Conservation (phyloP, 192 early-diverging fungal genomes). For the Funneliformis mosseae region DNA sequence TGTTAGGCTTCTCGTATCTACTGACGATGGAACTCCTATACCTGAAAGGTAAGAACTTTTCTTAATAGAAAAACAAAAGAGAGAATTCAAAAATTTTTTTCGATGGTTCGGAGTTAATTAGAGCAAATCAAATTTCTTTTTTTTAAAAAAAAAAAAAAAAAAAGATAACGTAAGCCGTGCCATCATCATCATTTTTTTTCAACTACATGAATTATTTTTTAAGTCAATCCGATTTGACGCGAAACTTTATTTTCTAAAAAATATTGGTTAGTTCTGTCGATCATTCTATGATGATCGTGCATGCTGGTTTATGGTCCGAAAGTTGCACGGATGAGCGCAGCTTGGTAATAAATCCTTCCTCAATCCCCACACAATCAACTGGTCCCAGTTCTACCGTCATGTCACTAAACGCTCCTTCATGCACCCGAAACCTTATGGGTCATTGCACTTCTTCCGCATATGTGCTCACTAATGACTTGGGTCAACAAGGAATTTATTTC, state of each 20-base stretch:
- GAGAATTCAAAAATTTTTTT: too few species aligned
- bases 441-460: slow-evolving; percentile 68
- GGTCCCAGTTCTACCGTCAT: slow-evolving; percentile 21
- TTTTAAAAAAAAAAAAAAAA: background rate
- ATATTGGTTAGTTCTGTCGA: slow-evolving; percentile 24
- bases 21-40: slow-evolving; percentile 27
- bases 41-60: slow-evolving; percentile 32
- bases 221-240: background rate
- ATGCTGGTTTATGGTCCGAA: slow-evolving; percentile 39
- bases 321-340: slow-evolving; percentile 37
- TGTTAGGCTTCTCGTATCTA: slow-evolving; percentile 53
- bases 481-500: slow-evolving; percentile 72
- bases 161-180: background rate
- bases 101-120: too few species aligned
- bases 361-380: slow-evolving; percentile 30
- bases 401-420: slow-evolving; percentile 31
- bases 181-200: background rate
- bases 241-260: background rate
- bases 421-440: slow-evolving; percentile 71
- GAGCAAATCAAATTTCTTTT: background rate
- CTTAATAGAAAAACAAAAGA: too few species aligned
- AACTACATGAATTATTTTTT: background rate
- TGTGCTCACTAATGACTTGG: slow-evolving; percentile 64
- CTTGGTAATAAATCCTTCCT: slow-evolving; percentile 43
- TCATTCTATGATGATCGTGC: slow-evolving; percentile 34